phyloP scores from a whole-genome alignment of 1,139 yeast genomes.

The Saccharomyces hybrid region DNA sequence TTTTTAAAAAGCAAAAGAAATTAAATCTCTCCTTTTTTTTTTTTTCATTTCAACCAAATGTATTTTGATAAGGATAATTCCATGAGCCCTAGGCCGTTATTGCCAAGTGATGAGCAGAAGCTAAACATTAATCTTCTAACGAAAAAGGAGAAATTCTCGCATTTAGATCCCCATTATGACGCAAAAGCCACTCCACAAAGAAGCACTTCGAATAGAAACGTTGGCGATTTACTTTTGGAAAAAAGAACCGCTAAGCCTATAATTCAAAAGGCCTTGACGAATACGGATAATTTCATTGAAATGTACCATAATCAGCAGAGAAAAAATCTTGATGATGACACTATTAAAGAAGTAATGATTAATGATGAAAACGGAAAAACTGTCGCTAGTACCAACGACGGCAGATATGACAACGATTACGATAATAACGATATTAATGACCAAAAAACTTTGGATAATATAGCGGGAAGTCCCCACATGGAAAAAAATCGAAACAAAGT shows the following conservation, averaged over 20 bases:
- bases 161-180: constrained; percentile 2
- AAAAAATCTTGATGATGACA: constrained; percentile 4
- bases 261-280: constrained; percentile 23
- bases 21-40: background rate
- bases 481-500: background rate
- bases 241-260: constrained; percentile 6
- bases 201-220: constrained; percentile 17
- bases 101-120: constrained; percentile 20
- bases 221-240: constrained; percentile 10
- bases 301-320: constrained; percentile 10
- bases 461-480: background rate
- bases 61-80: constrained; percentile 4
- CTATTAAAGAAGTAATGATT: constrained; percentile 12
- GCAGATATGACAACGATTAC: constrained; percentile 37
- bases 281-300: constrained; percentile 24
- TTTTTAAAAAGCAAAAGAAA: background rate
- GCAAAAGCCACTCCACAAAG: constrained; percentile 7
- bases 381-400: background rate
- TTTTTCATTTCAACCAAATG: background rate
- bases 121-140: constrained; percentile 7
- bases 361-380: constrained; percentile 6
- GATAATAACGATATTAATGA: constrained; percentile 45
- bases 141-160: background rate
- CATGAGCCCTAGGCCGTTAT: constrained; percentile 16
- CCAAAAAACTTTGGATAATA: background rate